Base-by-base conservation (phyloP, 805 yeast species). In the Schizosaccharomyces cryophilus region DNA sequence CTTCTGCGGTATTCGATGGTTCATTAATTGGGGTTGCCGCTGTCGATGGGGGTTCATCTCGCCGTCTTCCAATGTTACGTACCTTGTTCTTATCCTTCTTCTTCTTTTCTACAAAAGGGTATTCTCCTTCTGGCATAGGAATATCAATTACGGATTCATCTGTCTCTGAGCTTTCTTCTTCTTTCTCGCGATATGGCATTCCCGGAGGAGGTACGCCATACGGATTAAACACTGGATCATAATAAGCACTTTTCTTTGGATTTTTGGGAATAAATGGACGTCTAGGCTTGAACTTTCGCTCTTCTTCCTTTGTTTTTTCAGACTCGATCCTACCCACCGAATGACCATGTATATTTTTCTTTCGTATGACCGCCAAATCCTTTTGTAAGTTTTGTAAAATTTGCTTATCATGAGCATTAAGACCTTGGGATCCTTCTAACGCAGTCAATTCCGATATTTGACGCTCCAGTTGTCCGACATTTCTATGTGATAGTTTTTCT, bases 161-260 rank as follows among this genome's bases (percentile, higher is more conserved):
- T 13, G 60, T 56, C 29, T 40, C 60, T 19, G 60, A 56, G n/a
- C 38, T 40, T 26, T 31, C 29, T 26, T 56, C 60, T 26, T 35
- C 42, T 3, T 21, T 38, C n/a, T 56, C 60, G n/a, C 42, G 38
- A 56, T 56, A 56, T 9, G 60, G 19, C 47, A 38, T 35, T 35
- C 60, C 60, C n/a, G 60, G 60, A 15, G 60, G 60, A 15, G 60
- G 60, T 29, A 40, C 60, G 19, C 60, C 60, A 17, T 31, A 38
- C 7, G 60, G 60, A 35, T 56, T 56, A 40, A 38, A 56, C 21
- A 56, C 26, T 38, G 60, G 47, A 30, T 56, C 42, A 40, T 56
- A 56, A 40, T 38, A 56, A 19, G 35, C 19, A 40, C 60, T 56
- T 30, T 26, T n/a, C 17, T 35, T 56, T 15, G 60, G 60, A 35